phyloP scores from a whole-genome alignment of 1,139 yeast genomes.

The Petasospora fabianii region DNA sequence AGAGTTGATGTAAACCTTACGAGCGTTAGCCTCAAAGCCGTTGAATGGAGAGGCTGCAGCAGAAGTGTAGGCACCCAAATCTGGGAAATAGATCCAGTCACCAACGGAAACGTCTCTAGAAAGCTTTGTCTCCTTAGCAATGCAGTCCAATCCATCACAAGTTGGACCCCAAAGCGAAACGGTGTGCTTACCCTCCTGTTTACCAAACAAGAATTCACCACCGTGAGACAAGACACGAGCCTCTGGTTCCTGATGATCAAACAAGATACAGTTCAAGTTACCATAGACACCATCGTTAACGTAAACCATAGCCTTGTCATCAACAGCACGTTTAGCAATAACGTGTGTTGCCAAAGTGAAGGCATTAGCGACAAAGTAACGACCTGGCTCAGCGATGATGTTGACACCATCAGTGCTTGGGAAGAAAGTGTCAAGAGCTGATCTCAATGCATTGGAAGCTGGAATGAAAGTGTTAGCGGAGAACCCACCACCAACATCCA shows the following conservation, averaged over 20 bases:
- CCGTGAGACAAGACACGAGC: constrained; percentile 62
- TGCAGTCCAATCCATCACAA: constrained; percentile 93
- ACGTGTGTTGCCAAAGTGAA: constrained; percentile 83
- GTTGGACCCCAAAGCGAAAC: constrained; percentile 97
- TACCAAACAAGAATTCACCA: constrained; percentile 45
- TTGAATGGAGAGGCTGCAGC: constrained; percentile 88
- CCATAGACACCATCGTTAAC: constrained; percentile 96
- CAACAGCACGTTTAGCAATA: constrained; percentile 68
- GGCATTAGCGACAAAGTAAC: constrained; percentile 83
- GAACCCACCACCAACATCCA: constrained; percentile 96
- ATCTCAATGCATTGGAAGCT: constrained; percentile 57
- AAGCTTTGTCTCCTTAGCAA: constrained; percentile 50
- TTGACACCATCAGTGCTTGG: constrained; percentile 44
- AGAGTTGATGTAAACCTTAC: constrained; percentile 59
- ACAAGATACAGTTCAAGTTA: constrained; percentile 87
- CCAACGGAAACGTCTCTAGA: constrained; percentile 68
- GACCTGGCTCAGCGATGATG: constrained; percentile 91
- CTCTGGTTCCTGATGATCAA: constrained; percentile 82
- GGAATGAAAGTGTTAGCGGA: constrained; percentile 60
- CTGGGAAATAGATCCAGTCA: constrained; percentile 86
- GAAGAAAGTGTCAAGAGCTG: constrained; percentile 56
- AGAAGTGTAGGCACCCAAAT: constrained; percentile 90
- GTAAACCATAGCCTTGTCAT: constrained; percentile 50
- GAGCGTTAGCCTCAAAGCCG: constrained; percentile 68
- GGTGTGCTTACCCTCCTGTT: constrained; percentile 26